Percentiles rank a stretch among this genome's conserved stretches.
These are phyloP conservation scores for Apophysomyces variabilis DNA, from an alignment of 371 early-diverging fungal genomes.

Conservation along the genomic window DNA sequence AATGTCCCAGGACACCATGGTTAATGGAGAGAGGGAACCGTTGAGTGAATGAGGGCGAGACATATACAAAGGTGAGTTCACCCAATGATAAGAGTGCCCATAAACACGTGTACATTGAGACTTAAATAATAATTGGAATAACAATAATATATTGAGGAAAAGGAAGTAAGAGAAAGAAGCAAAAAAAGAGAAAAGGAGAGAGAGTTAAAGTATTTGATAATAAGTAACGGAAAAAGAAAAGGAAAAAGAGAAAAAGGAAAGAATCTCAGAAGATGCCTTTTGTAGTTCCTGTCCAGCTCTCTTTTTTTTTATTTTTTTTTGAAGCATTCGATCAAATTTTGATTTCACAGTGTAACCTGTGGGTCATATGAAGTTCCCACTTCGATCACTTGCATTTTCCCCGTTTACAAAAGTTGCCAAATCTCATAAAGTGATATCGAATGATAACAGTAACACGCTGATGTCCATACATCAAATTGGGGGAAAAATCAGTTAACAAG, in stretches of 20 bases:
- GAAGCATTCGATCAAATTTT: conserved; percentile 4
- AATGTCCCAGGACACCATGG: conserved; percentile 31
- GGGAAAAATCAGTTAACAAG: no score
- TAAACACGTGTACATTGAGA: conserved; percentile 25
- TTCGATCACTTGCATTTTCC: conserved; percentile 2
- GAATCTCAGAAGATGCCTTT: conserved; percentile 6
- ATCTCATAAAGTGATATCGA: not conserved
- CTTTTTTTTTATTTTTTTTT: not conserved
- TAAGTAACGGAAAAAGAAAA: not conserved
- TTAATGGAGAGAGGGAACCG: conserved; percentile 5
- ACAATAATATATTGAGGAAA: not conserved
- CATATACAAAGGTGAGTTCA: conserved; percentile 31
- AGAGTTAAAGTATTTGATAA: not conserved
- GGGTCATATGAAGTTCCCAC: conserved; percentile 6
- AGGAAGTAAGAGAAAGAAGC: not conserved
- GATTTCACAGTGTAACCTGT: not conserved
- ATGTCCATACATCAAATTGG: no score
- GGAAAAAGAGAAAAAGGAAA: not conserved
- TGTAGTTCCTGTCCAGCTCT: not conserved
- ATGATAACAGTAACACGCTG: no score
- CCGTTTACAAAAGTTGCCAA: not conserved
- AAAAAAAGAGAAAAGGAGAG: not conserved
- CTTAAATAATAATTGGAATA: not conserved
- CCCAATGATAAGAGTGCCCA: conserved; percentile 38
- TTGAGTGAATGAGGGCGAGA: conserved; percentile 22